These are phyloP conservation scores for Cladorrhinum sp. DNA, from an alignment of 2,329 filamentous ascomycete genomes.

Conservation along the genomic window DNA sequence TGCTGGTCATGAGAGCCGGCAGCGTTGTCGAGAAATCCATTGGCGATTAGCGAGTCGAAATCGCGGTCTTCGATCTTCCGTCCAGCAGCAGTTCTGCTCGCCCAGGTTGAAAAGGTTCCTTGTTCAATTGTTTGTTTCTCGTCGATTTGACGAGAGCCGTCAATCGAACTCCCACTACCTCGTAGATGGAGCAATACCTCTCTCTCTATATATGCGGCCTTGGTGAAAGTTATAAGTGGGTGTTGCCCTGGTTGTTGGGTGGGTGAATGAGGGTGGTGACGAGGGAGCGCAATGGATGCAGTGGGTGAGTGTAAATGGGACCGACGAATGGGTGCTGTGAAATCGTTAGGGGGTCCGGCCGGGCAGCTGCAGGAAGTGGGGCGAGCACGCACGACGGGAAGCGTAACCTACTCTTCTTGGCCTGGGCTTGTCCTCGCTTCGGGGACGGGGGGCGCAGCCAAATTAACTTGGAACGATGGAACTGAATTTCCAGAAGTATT, in stretches of 20 bases:
- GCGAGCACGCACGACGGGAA: neutral
- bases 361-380: neutral
- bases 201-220: neutral
- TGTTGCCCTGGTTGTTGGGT: slow-evolving; percentile 6
- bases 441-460: neutral
- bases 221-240: neutral
- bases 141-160: neutral
- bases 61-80: slow-evolving; percentile 9
- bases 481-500: neutral
- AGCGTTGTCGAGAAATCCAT: slow-evolving; percentile 7
- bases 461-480: neutral
- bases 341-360: neutral
- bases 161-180: neutral
- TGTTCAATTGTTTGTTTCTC: neutral
- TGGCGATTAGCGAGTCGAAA: slow-evolving; percentile 7
- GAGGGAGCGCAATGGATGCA: neutral
- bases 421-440: neutral
- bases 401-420: neutral
- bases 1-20: slow-evolving; percentile 3
- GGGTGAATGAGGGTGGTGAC: neutral
- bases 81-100: slow-evolving; percentile 6
- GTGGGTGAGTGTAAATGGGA: neutral
- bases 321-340: neutral
- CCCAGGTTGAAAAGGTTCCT: neutral
- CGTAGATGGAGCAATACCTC: neutral